Base-by-base conservation (phyloP, 2,329 filamentous ascomycete genomes). In the Trichophaea hybrida region DNA sequence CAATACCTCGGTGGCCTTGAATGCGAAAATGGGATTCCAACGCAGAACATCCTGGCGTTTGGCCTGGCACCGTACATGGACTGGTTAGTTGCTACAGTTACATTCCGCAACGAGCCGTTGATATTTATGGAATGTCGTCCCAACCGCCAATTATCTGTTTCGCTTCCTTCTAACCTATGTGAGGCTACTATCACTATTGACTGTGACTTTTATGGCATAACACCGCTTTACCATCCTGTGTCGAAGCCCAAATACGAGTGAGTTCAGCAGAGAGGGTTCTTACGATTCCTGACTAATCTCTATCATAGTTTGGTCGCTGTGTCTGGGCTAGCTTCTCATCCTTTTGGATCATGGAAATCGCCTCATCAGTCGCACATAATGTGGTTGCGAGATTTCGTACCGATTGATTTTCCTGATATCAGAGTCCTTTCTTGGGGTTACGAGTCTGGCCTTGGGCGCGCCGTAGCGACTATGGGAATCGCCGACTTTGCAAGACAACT, bases 341-440 rank as follows among this genome's bases (percentile, higher is more conserved):
- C 70, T 4, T 72, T 70, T 51, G 69, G 69, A 33, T 71, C 69
- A 5, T 72, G 69, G 69, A 64, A 64, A 54, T 68, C 66, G 1
- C 67, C 61, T 50, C 62, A 66, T 5, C 64, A 64, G 15, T 59
- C 64, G 8, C 52, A 62, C 35, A 60, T 65, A 1, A 72, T 71
- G 68, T 71, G 68, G 69, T 64, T 71, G 0, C 63, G 68, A 0
- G 64, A 71, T 50, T 71, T 71, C 51, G 59, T 71, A 10, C 61
- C 55, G 0, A 66, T 69, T 55, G 69, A 70, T 61, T 48, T 70
- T 13, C 67, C 66, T 4, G 48, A 60, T 17, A 70, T 67, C 46
- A 66, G 69, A 7, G 68, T 68, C 0, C 70, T 71, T 65, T 71
- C 68, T 31, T 72, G 71, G 55, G 70, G 71, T 2, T 72, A 72